phyloP scores from a whole-genome alignment of 2,329 filamentous ascomycete species.

The Phyllosticta citriasiana region DNA sequence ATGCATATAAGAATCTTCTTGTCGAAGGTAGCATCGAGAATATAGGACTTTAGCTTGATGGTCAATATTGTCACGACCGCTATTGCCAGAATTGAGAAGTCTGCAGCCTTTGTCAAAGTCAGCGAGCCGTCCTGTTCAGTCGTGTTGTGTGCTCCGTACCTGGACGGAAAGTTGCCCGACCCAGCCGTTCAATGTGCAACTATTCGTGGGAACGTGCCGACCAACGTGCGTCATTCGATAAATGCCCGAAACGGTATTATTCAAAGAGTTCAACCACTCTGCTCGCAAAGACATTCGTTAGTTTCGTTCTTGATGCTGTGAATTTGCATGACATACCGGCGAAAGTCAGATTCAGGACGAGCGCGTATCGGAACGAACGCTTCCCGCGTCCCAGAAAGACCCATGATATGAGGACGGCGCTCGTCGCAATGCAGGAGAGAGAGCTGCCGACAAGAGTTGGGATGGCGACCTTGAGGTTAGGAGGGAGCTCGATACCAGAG shows the following conservation, averaged over 20 bases:
- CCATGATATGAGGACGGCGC: slow-evolving; percentile 15
- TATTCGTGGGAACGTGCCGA: slow-evolving; percentile 20
- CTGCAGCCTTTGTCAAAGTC: slow-evolving; percentile 16
- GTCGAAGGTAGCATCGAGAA: slow-evolving; percentile 21
- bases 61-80: slow-evolving; percentile 34
- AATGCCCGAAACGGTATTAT: slow-evolving; percentile 36
- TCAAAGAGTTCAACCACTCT: slow-evolving; percentile 35
- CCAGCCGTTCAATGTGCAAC: slow-evolving; percentile 36
- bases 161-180: slow-evolving; percentile 39
- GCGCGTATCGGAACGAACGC: slow-evolving; percentile 17
- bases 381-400: slow-evolving; percentile 14
- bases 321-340: slow-evolving; percentile 13
- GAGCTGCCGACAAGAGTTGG: slow-evolving; percentile 18
- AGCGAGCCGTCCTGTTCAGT: neutral
- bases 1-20: slow-evolving; percentile 27
- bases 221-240: slow-evolving; percentile 21
- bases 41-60: slow-evolving; percentile 26
- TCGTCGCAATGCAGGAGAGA: slow-evolving; percentile 15
- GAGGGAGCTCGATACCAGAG: neutral
- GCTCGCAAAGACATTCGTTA: slow-evolving; percentile 15
- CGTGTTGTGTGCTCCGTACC: slow-evolving; percentile 15
- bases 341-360: slow-evolving; percentile 19
- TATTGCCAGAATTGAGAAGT: slow-evolving; percentile 37
- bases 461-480: slow-evolving; percentile 8
- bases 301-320: too few species aligned